Conservation (phyloP, 106 monocot genomes). For the Chionographis japonica region DNA sequence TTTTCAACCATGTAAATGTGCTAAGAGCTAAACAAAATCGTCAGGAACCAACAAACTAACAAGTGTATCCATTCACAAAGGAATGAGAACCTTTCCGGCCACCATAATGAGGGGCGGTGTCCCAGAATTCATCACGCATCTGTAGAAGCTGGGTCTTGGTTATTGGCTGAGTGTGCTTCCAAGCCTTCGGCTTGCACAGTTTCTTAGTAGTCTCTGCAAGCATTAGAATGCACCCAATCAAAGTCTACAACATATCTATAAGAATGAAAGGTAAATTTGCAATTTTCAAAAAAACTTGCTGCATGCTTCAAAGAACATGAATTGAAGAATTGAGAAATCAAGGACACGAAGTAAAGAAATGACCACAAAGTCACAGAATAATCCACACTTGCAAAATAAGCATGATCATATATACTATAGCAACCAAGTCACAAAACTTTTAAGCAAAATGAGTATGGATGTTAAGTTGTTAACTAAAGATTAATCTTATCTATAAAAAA, state of each 20-base stretch:
- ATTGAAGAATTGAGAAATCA: no score
- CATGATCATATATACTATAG: no score
- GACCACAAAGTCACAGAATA: no score
- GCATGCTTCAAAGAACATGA: not conserved
- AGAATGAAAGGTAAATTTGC: not conserved
- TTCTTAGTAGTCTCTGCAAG: constrained; percentile 45
- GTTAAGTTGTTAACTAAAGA: no score
- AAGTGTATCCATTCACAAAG: not conserved
- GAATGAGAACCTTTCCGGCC: constrained; percentile 61
- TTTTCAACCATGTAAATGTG: not conserved
- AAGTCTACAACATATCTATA: not conserved
- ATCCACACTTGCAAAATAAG: no score
- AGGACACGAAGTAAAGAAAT: no score
- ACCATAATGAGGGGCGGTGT: constrained; percentile 84
- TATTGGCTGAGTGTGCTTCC: constrained; percentile 73
- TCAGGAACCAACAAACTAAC: constrained; percentile 2
- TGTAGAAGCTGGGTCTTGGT: constrained; percentile 52
- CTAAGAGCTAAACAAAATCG: not conserved
- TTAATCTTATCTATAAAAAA: no score
- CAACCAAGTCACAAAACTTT: no score
- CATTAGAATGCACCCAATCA: not conserved
- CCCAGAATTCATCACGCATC: constrained; percentile 90
- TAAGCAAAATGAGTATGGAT: no score
- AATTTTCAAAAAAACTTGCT: not conserved
- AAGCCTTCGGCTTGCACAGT: constrained; percentile 67